Conservation (phyloP, 805 yeast species). For the Saturnispora saitoi region DNA sequence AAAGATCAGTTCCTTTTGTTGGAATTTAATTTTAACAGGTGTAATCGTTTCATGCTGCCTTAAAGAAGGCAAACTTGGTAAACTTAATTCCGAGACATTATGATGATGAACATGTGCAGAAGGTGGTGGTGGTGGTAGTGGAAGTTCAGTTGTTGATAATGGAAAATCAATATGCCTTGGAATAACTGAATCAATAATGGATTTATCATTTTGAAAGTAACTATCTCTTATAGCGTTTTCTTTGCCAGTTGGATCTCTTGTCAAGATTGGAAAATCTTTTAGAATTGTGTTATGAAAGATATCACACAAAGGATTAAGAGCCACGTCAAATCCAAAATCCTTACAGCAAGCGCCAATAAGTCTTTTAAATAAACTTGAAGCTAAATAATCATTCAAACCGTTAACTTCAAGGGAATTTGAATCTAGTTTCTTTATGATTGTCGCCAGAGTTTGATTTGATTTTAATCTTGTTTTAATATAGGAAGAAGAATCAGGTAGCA, state of each 20-base stretch:
- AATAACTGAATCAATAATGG: constrained; percentile 1
- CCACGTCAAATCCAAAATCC: constrained; percentile 72
- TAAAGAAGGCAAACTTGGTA: constrained; percentile 9
- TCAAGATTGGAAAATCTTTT: constrained; percentile 56
- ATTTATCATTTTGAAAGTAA: background rate
- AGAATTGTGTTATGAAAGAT: constrained; percentile 53
- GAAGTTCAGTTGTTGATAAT: constrained; percentile 13
- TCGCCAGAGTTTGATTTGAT: constrained; percentile 32
- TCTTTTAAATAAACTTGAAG: constrained; percentile 46
- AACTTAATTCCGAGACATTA: background rate
- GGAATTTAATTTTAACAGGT: constrained; percentile 42
- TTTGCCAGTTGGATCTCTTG: constrained; percentile 25
- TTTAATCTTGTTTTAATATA: constrained; percentile 34
- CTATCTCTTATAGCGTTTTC: constrained; percentile 7
- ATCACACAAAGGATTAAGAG: constrained; percentile 59
- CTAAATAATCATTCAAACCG: constrained; percentile 40
- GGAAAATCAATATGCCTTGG: constrained; percentile 10
- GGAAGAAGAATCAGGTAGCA: constrained; percentile 47
- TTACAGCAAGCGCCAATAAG: constrained; percentile 62
- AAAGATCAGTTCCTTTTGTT: constrained; percentile 50
- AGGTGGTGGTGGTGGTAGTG: constrained; percentile 11
- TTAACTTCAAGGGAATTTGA: constrained; percentile 27
- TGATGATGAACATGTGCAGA: background rate
- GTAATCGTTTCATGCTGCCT: constrained; percentile 18
- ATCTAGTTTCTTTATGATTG: constrained; percentile 41